phyloP scores from a whole-genome alignment of 345 rosid species.

The Reutealis trisperma region DNA sequence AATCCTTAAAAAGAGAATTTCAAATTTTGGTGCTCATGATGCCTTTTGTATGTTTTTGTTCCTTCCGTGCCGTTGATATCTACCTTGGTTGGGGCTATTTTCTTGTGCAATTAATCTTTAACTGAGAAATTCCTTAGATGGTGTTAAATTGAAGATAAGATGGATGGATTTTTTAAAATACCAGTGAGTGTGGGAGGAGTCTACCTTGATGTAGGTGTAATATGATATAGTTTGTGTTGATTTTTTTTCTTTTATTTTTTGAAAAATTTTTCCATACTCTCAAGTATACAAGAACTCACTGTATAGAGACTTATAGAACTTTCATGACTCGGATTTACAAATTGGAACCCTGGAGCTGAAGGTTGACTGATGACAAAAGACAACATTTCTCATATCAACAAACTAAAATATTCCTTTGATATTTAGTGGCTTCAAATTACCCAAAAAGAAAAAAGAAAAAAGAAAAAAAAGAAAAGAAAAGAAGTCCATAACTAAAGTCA shows the following conservation, averaged over 20 bases:
- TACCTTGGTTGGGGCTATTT: background rate
- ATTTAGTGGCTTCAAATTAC: background rate
- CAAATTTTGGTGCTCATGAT: background rate
- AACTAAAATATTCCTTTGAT: background rate
- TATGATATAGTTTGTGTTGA: background rate
- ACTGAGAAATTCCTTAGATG: background rate
- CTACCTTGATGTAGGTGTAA: background rate
- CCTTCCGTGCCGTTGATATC: background rate
- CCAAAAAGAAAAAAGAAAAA: too few species aligned
- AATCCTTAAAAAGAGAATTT: conserved; percentile 2
- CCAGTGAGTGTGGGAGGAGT: background rate
- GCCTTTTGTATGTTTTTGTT: background rate
- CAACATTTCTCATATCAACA: background rate
- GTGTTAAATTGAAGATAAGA: background rate
- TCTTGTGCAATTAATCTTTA: conserved; percentile 14
- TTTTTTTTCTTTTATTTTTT: background rate
- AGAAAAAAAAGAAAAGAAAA: too few species aligned
- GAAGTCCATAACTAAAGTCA: too few species aligned
- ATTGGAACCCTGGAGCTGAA: background rate
- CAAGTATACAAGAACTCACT: background rate
- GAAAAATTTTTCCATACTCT: background rate
- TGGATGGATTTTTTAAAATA: background rate
- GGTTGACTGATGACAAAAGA: background rate
- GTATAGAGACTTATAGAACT: background rate
- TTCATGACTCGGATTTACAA: background rate